phyloP scores from a whole-genome alignment of 306 rosid genomes.

The Macrotyloma uniflorum region DNA sequence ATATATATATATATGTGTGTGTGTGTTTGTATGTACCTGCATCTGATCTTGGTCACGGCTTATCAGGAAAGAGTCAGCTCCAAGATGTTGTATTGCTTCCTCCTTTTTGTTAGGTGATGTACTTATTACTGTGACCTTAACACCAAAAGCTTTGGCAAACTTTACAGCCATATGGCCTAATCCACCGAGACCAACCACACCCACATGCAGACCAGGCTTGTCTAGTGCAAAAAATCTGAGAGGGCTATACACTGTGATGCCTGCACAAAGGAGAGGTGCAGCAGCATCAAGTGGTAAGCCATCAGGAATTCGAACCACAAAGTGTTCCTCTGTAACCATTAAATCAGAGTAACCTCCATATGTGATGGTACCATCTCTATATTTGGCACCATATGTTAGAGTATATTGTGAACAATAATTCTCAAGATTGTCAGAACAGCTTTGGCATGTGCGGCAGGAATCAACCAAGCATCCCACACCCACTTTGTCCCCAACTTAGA shows the following conservation, averaged over 20 bases:
- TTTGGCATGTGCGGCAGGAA: slow-evolving; percentile 50
- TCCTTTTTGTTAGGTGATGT: slow-evolving; percentile 54
- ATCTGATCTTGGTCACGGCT: slow-evolving; percentile 51
- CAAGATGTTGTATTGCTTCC: slow-evolving; percentile 49
- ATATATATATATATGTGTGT: neutral
- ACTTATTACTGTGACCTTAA: slow-evolving; percentile 55
- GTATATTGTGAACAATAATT: slow-evolving; percentile 48
- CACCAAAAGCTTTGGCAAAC: slow-evolving; percentile 64
- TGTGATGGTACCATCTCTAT: slow-evolving; percentile 49
- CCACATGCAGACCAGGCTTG: slow-evolving; percentile 51
- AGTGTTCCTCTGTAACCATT: slow-evolving; percentile 55
- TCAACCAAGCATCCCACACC: slow-evolving; percentile 60
- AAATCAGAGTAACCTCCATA: slow-evolving; percentile 60
- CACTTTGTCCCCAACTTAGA: slow-evolving; percentile 62
- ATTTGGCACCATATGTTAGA: slow-evolving; percentile 31
- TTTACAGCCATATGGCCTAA: slow-evolving; percentile 62
- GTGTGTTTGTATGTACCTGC: slow-evolving; percentile 27
- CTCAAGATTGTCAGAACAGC: slow-evolving; percentile 48
- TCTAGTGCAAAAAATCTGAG: slow-evolving; percentile 45
- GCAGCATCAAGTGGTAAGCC: slow-evolving; percentile 50
- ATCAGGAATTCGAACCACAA: slow-evolving; percentile 48
- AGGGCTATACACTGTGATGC: slow-evolving; percentile 66
- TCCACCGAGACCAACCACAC: slow-evolving; percentile 66
- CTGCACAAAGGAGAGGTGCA: slow-evolving; percentile 69
- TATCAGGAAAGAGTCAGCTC: slow-evolving; percentile 55